A percentile compares a stretch with the other conserved stretches of the same genome.
phyloP scores from a whole-genome alignment of 306 rosid species.

The Trifolium fragiferum region DNA sequence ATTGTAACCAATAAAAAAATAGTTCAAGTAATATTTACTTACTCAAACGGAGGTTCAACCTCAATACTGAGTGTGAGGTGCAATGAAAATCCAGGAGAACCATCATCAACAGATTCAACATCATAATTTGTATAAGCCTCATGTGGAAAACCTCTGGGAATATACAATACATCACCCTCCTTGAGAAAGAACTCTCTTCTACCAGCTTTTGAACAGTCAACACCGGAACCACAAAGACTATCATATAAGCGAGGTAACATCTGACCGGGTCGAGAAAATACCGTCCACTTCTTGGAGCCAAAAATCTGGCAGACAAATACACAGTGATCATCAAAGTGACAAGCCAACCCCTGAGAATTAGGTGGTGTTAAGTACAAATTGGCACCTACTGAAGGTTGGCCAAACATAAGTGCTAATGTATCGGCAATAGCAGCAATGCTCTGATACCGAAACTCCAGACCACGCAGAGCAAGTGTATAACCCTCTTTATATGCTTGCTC shows the following conservation, averaged over 20 bases:
- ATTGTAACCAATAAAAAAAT: slow-evolving; percentile 21
- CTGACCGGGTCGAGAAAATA: slow-evolving; percentile 55
- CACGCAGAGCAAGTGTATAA: slow-evolving; percentile 81
- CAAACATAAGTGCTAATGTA: slow-evolving; percentile 71
- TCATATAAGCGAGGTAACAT: slow-evolving; percentile 79
- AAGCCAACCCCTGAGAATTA: slow-evolving; percentile 80
- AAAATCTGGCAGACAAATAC: slow-evolving; percentile 85
- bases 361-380: slow-evolving; percentile 94
- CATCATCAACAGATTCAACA: slow-evolving; percentile 36
- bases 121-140: slow-evolving; percentile 66
- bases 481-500: slow-evolving; percentile 78
- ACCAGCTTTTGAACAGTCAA: slow-evolving; percentile 49
- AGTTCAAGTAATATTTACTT: slow-evolving; percentile 50
- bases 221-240: slow-evolving; percentile 53
- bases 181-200: slow-evolving; percentile 55
- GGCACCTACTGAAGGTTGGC: slow-evolving; percentile 90
- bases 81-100: slow-evolving; percentile 63
- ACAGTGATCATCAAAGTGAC: slow-evolving; percentile 89
- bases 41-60: slow-evolving; percentile 91
- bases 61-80: slow-evolving; percentile 86
- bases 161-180: slow-evolving; percentile 80
- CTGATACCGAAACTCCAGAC: slow-evolving; percentile 76
- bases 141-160: slow-evolving; percentile 89
- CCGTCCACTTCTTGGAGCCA: slow-evolving; percentile 77
- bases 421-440: slow-evolving; percentile 71